Conservation (phyloP, 805 yeast genomes). For the Starmerella davenportii region DNA sequence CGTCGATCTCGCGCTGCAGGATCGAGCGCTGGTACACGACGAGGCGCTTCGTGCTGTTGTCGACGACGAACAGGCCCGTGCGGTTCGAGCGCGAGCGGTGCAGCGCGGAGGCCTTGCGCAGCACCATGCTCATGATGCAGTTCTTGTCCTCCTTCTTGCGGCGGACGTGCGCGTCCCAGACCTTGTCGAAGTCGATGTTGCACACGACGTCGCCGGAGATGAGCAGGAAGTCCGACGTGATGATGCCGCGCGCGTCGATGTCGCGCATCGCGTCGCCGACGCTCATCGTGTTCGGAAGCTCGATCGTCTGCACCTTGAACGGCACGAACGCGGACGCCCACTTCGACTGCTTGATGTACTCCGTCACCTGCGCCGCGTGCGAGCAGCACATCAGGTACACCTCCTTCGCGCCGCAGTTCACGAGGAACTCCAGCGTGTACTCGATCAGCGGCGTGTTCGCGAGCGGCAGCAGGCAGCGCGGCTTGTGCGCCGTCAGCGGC, state of each 20-base stretch:
- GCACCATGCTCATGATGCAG: constrained; percentile 85
- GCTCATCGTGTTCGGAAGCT: constrained; percentile 71
- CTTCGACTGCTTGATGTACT: constrained; percentile 42
- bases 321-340: constrained; percentile 43
- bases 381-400: constrained; percentile 79
- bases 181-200: constrained; percentile 62
- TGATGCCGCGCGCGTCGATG: constrained; percentile 73
- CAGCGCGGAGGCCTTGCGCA: constrained; percentile 64
- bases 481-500: constrained; percentile 74
- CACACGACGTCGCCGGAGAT: constrained; percentile 94
- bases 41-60: constrained; percentile 55
- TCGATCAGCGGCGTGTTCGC: constrained; percentile 90
- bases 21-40: constrained; percentile 55
- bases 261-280: constrained; percentile 98
- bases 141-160: constrained; percentile 65
- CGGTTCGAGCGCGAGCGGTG: constrained; percentile 72
- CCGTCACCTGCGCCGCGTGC: constrained; percentile 76
- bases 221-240: constrained; percentile 74
- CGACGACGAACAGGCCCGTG: constrained; percentile 60
- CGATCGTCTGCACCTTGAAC: constrained; percentile 58
- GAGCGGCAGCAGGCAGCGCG: constrained; percentile 79
- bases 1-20: constrained; percentile 25
- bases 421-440: constrained; percentile 84
- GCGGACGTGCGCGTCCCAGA: constrained; percentile 52
- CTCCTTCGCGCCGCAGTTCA: constrained; percentile 76